Evolutionary conservation across 495 filamentous ascomycete species (phyloP).

Genomic region (Penicillium paradoxum): DNA sequence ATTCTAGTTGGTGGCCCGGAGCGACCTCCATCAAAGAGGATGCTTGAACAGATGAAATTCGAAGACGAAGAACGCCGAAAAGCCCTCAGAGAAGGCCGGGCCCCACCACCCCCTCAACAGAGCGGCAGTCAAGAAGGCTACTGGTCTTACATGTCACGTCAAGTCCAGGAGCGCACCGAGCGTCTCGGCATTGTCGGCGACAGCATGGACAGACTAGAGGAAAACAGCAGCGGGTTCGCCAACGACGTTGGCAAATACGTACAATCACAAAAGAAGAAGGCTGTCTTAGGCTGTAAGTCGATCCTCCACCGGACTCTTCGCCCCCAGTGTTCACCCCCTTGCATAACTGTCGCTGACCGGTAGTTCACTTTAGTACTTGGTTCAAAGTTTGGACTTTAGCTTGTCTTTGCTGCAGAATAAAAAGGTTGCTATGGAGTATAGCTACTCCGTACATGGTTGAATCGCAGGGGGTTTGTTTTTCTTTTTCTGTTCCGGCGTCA

Average conservation of each 20-base stretch:
- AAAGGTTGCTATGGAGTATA: background rate
- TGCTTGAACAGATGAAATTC: constrained; percentile 59
- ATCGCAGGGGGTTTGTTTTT: background rate
- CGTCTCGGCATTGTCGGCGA: constrained; percentile 78
- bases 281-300: constrained; percentile 60
- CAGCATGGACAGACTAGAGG: constrained; percentile 71
- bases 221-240: constrained; percentile 74
- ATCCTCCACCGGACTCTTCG: background rate
- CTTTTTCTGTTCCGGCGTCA: background rate
- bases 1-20: constrained; percentile 71
- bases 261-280: constrained; percentile 74
- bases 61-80: constrained; percentile 54
- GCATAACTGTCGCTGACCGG: constrained; percentile 22
- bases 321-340: constrained; percentile 14
- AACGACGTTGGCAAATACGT: constrained; percentile 85
- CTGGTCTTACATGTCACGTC: constrained; percentile 68
- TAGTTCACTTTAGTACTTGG: constrained; percentile 29
- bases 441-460: background rate
- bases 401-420: background rate
- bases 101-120: constrained; percentile 17
- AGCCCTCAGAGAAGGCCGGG: constrained; percentile 35
- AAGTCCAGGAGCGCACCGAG: constrained; percentile 85
- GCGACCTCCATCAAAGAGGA: constrained; percentile 74
- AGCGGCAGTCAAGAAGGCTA: constrained; percentile 50
- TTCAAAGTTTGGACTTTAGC: constrained; percentile 41